These are phyloP conservation scores for Ceratocystis albifundus DNA, from an alignment of 2,329 filamentous ascomycete genomes.

Conservation along the genomic window DNA sequence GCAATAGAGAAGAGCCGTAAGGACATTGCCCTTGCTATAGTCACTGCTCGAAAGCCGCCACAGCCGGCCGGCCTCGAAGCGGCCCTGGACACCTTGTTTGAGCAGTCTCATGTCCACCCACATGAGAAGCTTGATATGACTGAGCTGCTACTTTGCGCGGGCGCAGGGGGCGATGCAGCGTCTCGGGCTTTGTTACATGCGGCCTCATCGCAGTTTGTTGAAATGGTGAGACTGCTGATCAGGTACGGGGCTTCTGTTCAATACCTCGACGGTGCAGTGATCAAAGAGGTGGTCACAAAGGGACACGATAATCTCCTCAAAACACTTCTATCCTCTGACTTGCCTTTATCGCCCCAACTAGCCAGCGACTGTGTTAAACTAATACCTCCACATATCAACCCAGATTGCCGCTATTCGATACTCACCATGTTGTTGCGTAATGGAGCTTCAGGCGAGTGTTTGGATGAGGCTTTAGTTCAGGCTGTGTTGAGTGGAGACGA, in stretches of 20 bases:
- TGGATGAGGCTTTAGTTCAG: slow-evolving; percentile 42
- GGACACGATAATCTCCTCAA: slow-evolving; percentile 38
- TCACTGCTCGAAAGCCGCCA: slow-evolving; percentile 44
- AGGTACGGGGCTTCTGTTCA: slow-evolving; percentile 44
- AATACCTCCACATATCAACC: slow-evolving; percentile 38
- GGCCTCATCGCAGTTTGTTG: slow-evolving; percentile 39
- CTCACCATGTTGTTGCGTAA: slow-evolving; percentile 39
- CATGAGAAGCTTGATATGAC: slow-evolving; percentile 42
- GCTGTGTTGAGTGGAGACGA: slow-evolving; percentile 39
- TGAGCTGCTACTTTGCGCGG: slow-evolving; percentile 47
- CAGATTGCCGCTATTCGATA: slow-evolving; percentile 37
- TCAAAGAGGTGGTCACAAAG: slow-evolving; percentile 39
- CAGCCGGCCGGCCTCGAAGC: slow-evolving; percentile 38
- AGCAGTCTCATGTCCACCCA: slow-evolving; percentile 37
- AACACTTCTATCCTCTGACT: slow-evolving; percentile 37
- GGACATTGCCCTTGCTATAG: slow-evolving; percentile 45
- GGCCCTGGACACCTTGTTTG: slow-evolving; percentile 40
- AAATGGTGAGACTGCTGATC: slow-evolving; percentile 45
- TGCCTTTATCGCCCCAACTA: slow-evolving; percentile 34
- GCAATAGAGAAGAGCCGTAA: slow-evolving; percentile 40
- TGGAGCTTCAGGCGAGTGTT: slow-evolving; percentile 38
- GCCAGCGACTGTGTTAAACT: slow-evolving; percentile 42
- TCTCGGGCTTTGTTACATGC: slow-evolving; percentile 41
- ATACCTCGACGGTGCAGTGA: slow-evolving; percentile 39
- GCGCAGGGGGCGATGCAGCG: slow-evolving; percentile 42